A percentile compares a stretch with the other conserved stretches of the same genome.
These are phyloP conservation scores for Eucalyptus sp. DNA, from an alignment of 345 rosid species.

Conservation along the genomic window DNA sequence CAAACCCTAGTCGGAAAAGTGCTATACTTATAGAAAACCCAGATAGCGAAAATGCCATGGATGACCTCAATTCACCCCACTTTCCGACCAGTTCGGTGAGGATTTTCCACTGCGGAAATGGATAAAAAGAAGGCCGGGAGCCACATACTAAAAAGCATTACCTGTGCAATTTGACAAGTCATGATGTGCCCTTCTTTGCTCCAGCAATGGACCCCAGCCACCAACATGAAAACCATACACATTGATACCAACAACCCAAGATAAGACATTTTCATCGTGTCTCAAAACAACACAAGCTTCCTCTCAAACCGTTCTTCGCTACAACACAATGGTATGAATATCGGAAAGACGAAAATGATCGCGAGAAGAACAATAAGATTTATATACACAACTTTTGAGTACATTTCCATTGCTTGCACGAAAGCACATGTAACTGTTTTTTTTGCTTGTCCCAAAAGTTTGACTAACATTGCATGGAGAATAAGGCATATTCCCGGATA, in stretches of 20 bases:
- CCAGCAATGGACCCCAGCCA: slow-evolving; percentile 48
- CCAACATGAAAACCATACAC: slow-evolving; percentile 12
- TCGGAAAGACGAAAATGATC: background rate
- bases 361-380: background rate
- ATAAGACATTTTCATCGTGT: background rate
- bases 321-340: background rate
- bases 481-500: slow-evolving; percentile 23
- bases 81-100: background rate
- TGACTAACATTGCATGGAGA: slow-evolving; percentile 6
- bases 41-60: background rate
- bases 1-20: background rate
- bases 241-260: slow-evolving; percentile 9
- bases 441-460: background rate
- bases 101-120: background rate
- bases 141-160: background rate
- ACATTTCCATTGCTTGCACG: slow-evolving; percentile 55
- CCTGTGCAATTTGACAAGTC: slow-evolving; percentile 89
- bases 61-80: background rate
- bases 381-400: background rate
- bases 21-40: background rate
- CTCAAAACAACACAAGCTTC: background rate
- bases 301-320: background rate
- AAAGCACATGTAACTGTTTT: background rate
- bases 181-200: slow-evolving; percentile 90
- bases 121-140: background rate